phyloP scores from a whole-genome alignment of 208 protist genomes.

The Leishmania amazonensis region DNA sequence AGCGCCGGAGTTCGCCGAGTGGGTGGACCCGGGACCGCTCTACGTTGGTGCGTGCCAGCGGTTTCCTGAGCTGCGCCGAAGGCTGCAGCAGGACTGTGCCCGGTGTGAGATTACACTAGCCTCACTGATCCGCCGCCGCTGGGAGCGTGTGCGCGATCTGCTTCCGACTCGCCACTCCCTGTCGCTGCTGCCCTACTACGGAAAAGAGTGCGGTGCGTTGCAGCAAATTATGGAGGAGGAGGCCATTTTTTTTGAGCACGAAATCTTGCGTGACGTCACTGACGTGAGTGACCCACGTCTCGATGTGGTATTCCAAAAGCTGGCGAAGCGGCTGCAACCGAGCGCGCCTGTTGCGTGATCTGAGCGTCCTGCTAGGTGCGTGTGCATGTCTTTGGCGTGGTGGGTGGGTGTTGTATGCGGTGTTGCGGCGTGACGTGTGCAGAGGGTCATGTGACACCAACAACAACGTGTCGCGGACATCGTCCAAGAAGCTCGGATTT shows the following conservation, averaged over 20 bases:
- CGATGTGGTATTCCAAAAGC: constrained; percentile 10
- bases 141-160: constrained; percentile 52
- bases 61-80: constrained; percentile 35
- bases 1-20: constrained; percentile 39
- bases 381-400: background rate
- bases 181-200: constrained; percentile 53
- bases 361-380: background rate
- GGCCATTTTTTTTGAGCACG: constrained; percentile 57
- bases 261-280: constrained; percentile 12
- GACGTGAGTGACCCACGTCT: constrained; percentile 16
- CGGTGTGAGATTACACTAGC: constrained; percentile 53
- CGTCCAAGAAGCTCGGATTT: background rate
- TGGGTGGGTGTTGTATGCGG: background rate
- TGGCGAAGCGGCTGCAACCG: constrained; percentile 12
- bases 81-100: constrained; percentile 59
- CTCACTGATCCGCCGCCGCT: constrained; percentile 62
- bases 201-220: constrained; percentile 63
- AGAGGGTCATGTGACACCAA: background rate
- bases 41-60: constrained; percentile 63
- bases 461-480: background rate
- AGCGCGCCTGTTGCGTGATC: background rate
- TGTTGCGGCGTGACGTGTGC: background rate
- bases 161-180: constrained; percentile 52
- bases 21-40: constrained; percentile 68
- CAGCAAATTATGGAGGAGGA: constrained; percentile 86